Base-by-base conservation (phyloP, 2,329 filamentous ascomycete species). In the Trichoderma arundinaceum region DNA sequence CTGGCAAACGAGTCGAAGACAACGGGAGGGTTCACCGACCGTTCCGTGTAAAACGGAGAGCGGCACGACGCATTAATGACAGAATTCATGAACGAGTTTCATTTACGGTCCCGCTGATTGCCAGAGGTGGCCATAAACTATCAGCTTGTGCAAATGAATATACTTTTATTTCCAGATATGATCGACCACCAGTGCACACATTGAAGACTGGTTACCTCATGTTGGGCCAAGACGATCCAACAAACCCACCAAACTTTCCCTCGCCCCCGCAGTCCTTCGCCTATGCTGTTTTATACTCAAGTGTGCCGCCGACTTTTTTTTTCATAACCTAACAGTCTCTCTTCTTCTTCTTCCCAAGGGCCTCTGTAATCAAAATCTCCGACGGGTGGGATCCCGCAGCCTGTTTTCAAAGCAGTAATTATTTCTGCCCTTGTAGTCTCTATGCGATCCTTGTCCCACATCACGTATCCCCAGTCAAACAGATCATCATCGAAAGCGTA, bases 391-490 rank as follows among this genome's bases (percentile, higher is more conserved):
- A 3, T 2, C 7, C 38, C 32, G 51, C 19, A 3, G 33, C 3
- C 3, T 19, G 4, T 1, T 12, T 15, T 13, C 6, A 39, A 22
- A 19, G 12, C 22, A 28, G 22, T 22, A 17, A 56, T 41, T 10
- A 17, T 58, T 44, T 35, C 56, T 3, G 57, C 49, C 32, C 51
- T 52, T 8, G 48, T 56, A 4, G 44, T 28, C n/a, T 67, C 39
- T 5, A 67, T 33, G 22, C 60, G 61, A 12, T 62, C 28, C 32
- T 54, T 67, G 62, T 69, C 68, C 68, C 66, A 69, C n/a, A 68
- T 46, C 35, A 68, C 41, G 19, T 69, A 69, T 6, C 68, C 68
- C 66, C 66, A 68, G 15, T 15, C 33, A 7, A 44, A 51, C 28
- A 63, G 49, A 13, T 28, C 38, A 15, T 67, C 51, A 5, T 13